Conservation (phyloP, 805 yeast genomes). For the Ogataea pignaliae region DNA sequence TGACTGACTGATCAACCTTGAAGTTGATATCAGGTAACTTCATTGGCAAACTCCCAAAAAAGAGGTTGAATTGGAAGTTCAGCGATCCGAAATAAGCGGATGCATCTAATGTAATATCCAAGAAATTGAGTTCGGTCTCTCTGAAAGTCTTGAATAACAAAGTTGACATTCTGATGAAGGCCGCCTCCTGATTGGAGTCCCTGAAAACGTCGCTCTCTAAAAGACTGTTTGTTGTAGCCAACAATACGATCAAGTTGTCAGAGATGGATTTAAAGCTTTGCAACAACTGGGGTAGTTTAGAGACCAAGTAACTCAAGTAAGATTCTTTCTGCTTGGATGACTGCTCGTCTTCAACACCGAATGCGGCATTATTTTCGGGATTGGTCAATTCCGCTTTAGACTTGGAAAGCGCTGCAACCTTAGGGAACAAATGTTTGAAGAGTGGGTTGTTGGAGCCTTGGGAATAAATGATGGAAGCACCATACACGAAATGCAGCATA, state of each 20-base stretch:
- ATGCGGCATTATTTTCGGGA: conserved; percentile 2
- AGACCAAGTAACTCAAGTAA: conserved; percentile 13
- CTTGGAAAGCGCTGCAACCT: conserved; percentile 11
- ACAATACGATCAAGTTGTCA: conserved; percentile 7
- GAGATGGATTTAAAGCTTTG: conserved; percentile 10
- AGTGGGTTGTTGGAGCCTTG: conserved; percentile 20
- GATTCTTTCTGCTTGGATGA: conserved; percentile 12
- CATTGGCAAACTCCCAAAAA: conserved; percentile 14
- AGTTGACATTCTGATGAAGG: conserved; percentile 7
- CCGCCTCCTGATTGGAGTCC: conserved; percentile 11
- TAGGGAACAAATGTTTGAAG: conserved; percentile 15
- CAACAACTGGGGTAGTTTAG: conserved; percentile 16
- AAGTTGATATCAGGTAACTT: conserved; percentile 14
- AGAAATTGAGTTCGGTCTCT: conserved; percentile 13
- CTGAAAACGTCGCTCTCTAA: conserved; percentile 14
- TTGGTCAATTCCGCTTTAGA: conserved; percentile 9
- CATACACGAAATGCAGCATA: conserved; percentile 38
- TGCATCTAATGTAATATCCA: conserved; percentile 3
- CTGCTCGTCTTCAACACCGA: conserved; percentile 5
- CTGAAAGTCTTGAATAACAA: conserved; percentile 18
- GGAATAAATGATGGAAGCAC: conserved; percentile 31
- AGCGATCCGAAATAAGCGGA: conserved; percentile 18
- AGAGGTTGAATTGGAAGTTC: conserved; percentile 12
- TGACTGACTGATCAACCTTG: conserved; percentile 15
- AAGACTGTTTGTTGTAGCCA: conserved; percentile 11